Conservation (phyloP, 176 grass and related monocot species). For the Phoenix dactylifera region DNA sequence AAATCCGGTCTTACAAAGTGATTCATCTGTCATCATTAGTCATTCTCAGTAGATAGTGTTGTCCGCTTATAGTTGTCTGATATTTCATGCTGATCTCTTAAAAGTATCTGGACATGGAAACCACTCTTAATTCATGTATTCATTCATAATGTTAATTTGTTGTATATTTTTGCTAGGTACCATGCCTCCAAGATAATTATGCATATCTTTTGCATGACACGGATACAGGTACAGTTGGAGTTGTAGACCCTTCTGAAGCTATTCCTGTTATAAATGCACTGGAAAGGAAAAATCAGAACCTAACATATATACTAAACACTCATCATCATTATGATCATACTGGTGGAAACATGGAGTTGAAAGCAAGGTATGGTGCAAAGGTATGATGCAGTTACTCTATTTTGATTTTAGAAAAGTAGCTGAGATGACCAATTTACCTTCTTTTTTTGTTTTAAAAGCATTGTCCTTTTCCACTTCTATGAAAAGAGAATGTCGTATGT, state of each 20-base stretch:
- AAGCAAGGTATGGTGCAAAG: constrained; percentile 98
- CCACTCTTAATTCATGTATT: too few relatives aligned
- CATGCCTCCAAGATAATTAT: constrained; percentile 96
- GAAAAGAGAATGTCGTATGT: too few relatives aligned
- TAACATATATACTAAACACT: constrained; percentile 97
- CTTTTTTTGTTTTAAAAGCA: too few relatives aligned
- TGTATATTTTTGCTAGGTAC: constrained; percentile 43
- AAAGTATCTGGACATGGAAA: too few relatives aligned
- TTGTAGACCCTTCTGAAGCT: constrained; percentile 96
- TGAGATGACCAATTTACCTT: too few relatives aligned
- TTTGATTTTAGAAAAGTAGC: background rate
- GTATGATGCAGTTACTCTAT: constrained; percentile 11
- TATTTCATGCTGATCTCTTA: too few relatives aligned
- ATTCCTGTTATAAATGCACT: constrained; percentile 75
- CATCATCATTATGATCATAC: constrained; percentile 99
- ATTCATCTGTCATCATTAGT: too few relatives aligned
- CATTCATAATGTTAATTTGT: constrained; percentile 7
- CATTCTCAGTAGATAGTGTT: too few relatives aligned
- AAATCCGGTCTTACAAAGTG: too few relatives aligned
- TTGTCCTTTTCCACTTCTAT: too few relatives aligned
- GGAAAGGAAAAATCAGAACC: constrained; percentile 88
- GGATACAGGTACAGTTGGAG: constrained; percentile 95
- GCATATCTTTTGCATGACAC: constrained; percentile 92
- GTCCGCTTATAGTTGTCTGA: too few relatives aligned
- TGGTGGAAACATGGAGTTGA: constrained; percentile 95